Evolutionary conservation across 176 grass and related monocot species (phyloP).

Genomic region (Hsuehochloa calcarea): DNA sequence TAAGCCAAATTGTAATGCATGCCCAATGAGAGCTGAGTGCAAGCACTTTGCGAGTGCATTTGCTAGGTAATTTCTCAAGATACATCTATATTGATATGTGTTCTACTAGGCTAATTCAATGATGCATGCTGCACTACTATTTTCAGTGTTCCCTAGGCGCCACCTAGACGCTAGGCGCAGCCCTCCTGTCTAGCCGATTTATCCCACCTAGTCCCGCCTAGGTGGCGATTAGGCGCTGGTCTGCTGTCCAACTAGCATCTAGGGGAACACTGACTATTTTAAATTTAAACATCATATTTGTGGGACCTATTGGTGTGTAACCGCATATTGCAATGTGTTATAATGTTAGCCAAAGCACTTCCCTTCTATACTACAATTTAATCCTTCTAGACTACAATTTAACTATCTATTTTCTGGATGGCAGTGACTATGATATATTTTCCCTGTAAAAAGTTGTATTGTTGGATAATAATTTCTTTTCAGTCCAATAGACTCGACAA

Average conservation of each 20-base stretch:
- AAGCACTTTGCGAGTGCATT: constrained; percentile 75
- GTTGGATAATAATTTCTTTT: background rate
- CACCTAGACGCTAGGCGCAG: too few relatives aligned
- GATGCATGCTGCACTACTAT: background rate
- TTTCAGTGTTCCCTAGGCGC: background rate
- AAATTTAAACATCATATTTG: background rate
- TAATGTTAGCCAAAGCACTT: constrained; percentile 5
- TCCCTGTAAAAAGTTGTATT: background rate
- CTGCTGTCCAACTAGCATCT: too few relatives aligned
- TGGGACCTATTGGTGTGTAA: background rate
- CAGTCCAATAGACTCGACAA: constrained; percentile 10
- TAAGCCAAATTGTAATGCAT: constrained; percentile 72
- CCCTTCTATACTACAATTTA: constrained; percentile 2
- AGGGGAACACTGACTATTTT: background rate
- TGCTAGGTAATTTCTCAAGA: constrained; percentile 48
- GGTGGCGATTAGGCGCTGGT: too few relatives aligned
- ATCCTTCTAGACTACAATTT: constrained; percentile 10
- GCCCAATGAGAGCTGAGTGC: constrained; percentile 66
- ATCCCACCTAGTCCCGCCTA: too few relatives aligned
- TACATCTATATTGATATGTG: background rate
- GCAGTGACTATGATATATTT: background rate
- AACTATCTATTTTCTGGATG: constrained; percentile 16
- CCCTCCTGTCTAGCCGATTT: too few relatives aligned
- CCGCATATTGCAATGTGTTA: background rate
- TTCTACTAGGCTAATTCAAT: background rate